Percentiles rank a stretch among this genome's conserved stretches.
These are phyloP conservation scores for Acanthamoeba castellanii DNA, from an alignment of 208 protist species.

Conservation along the genomic window DNA sequence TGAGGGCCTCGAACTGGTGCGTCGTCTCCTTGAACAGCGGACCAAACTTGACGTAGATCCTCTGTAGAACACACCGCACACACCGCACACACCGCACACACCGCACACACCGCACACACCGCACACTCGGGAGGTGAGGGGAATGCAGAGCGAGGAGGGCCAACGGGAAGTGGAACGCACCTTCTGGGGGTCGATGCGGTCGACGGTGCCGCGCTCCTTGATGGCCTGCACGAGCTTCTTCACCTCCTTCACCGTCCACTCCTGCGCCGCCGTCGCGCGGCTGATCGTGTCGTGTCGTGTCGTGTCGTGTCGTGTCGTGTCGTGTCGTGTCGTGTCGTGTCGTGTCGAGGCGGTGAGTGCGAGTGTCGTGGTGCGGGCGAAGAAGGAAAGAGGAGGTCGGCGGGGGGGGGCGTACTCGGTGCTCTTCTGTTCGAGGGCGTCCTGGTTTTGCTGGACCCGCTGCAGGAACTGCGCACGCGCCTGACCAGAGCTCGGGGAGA, in stretches of 20 bases:
- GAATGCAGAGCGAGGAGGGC: not conserved
- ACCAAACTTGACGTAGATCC: slow-evolving; percentile 13
- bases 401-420: not conserved
- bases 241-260: slow-evolving; percentile 26
- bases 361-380: no score
- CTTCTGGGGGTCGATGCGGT: not conserved
- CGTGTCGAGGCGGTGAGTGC: no score
- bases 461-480: slow-evolving; percentile 38
- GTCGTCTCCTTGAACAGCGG: slow-evolving; percentile 35
- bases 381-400: no score
- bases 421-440: slow-evolving; percentile 50
- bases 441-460: slow-evolving; percentile 22
- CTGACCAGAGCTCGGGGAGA: not conserved
- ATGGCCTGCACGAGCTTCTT: slow-evolving; percentile 33
- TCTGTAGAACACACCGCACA: not conserved
- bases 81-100: no score
- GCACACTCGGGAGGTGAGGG: not conserved
- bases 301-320: no score
- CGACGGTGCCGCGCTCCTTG: slow-evolving; percentile 30
- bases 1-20: slow-evolving; percentile 15
- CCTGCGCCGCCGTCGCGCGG: slow-evolving; percentile 10
- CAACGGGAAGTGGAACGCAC: not conserved
- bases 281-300: not conserved
- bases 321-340: no score
- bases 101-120: no score